Conservation (phyloP, 2,329 filamentous ascomycete genomes). For the Botrytis aclada region DNA sequence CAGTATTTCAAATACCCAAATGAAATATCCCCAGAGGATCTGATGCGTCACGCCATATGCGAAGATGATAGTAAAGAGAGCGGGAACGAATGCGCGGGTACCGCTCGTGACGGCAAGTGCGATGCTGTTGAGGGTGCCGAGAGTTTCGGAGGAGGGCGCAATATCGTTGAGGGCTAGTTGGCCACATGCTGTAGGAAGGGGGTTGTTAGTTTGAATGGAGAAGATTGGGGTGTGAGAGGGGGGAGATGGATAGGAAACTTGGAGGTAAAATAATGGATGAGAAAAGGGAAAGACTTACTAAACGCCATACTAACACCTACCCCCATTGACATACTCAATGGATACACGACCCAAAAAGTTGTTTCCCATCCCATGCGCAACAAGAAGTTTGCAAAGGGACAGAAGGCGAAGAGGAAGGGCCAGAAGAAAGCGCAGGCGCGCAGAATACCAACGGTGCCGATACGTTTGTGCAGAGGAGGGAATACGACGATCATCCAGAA, state of each 20-base stretch:
- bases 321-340: slow-evolving; percentile 56
- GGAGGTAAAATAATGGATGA: slow-evolving; percentile 31
- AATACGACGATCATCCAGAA: slow-evolving; percentile 70
- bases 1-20: slow-evolving; percentile 57
- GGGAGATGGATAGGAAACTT: background rate
- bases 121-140: slow-evolving; percentile 71
- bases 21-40: slow-evolving; percentile 61
- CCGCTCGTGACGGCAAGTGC: slow-evolving; percentile 60
- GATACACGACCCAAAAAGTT: slow-evolving; percentile 35
- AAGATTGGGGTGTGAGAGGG: background rate
- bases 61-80: slow-evolving; percentile 63
- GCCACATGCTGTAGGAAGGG: slow-evolving; percentile 65
- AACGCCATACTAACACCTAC: slow-evolving; percentile 46
- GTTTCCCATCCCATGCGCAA: slow-evolving; percentile 45
- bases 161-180: slow-evolving; percentile 76
- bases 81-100: slow-evolving; percentile 64
- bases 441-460: slow-evolving; percentile 66
- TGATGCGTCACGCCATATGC: slow-evolving; percentile 63
- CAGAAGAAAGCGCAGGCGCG: slow-evolving; percentile 55
- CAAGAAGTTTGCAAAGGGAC: slow-evolving; percentile 55
- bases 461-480: slow-evolving; percentile 60
- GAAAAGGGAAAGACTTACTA: slow-evolving; percentile 48
- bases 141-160: slow-evolving; percentile 58
- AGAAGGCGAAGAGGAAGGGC: slow-evolving; percentile 60
- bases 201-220: background rate